Evolutionary conservation across 2,329 filamentous ascomycete genomes (phyloP).

Genomic region (Epichloe baconii): DNA sequence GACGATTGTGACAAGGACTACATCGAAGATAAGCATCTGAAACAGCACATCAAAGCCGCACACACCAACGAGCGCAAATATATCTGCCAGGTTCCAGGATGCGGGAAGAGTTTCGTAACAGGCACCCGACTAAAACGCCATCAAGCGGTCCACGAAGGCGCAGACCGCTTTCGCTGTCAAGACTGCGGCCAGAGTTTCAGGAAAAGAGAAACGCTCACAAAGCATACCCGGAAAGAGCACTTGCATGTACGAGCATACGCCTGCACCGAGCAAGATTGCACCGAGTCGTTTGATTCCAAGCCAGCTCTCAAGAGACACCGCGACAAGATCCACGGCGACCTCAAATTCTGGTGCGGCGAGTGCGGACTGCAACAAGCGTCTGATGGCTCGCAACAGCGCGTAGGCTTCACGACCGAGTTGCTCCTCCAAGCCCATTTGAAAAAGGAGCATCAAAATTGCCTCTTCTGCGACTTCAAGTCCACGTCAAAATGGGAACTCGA

Average conservation of each 20-base stretch:
- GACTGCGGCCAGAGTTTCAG: conserved; percentile 70
- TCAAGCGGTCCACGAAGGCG: conserved; percentile 58
- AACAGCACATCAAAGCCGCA: conserved; percentile 70
- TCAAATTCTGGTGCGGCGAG: conserved; percentile 64
- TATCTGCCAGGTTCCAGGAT: conserved; percentile 57
- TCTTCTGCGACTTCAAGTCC: conserved; percentile 59
- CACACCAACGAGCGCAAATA: conserved; percentile 62
- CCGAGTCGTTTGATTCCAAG: conserved; percentile 59
- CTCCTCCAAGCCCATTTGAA: conserved; percentile 63
- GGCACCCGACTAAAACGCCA: conserved; percentile 67
- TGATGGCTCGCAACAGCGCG: conserved; percentile 26
- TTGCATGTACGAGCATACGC: conserved; percentile 56
- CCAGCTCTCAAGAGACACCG: conserved; percentile 60
- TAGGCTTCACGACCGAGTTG: conserved; percentile 58
- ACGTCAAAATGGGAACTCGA: conserved; percentile 54
- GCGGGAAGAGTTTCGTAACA: conserved; percentile 71
- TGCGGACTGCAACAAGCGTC: conserved; percentile 38
- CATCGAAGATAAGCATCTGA: conserved; percentile 73
- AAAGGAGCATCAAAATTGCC: conserved; percentile 60
- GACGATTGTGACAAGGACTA: conserved; percentile 70
- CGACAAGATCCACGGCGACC: conserved; percentile 54
- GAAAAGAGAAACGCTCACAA: conserved; percentile 74
- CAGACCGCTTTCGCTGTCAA: conserved; percentile 62
- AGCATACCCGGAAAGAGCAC: conserved; percentile 69
- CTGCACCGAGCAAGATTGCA: conserved; percentile 51